A percentile compares a stretch with the other conserved stretches of the same genome.
Evolutionary conservation across 2,329 filamentous ascomycete genomes (phyloP).

Genomic region (Colletotrichum tabaci): DNA sequence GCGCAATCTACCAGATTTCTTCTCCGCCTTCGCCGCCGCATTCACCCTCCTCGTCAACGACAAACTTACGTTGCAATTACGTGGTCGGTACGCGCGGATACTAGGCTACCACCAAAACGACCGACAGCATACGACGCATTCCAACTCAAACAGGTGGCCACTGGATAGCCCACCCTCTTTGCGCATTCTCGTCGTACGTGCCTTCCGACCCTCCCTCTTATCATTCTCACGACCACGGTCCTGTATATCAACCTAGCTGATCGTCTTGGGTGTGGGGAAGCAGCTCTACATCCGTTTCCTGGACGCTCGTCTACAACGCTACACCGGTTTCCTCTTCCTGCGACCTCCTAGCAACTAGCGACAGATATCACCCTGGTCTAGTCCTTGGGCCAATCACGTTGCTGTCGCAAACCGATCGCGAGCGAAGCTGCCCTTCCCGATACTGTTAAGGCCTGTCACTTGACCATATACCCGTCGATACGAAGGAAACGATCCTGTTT

Average conservation of each 20-base stretch:
- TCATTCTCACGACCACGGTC: slow-evolving; percentile 1
- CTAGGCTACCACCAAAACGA: slow-evolving; percentile 22
- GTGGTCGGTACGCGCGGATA: slow-evolving; percentile 42
- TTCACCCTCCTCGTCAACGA: slow-evolving; percentile 9
- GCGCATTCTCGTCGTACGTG: slow-evolving; percentile 14
- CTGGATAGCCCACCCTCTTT: slow-evolving; percentile 16
- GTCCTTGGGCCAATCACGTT: slow-evolving; percentile 23
- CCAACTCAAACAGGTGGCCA: slow-evolving; percentile 35
- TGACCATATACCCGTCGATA: slow-evolving; percentile 18
- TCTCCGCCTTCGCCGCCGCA: background rate
- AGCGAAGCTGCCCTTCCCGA: slow-evolving; percentile 9
- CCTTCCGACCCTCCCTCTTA: slow-evolving; percentile 4
- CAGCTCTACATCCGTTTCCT: slow-evolving; percentile 8
- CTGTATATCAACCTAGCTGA: slow-evolving; percentile 34
- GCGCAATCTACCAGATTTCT: background rate
- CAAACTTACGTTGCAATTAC: slow-evolving; percentile 27
- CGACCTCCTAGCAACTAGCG: slow-evolving; percentile 15
- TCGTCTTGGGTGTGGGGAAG: slow-evolving; percentile 23
- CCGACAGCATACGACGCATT: slow-evolving; percentile 18
- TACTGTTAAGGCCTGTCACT: slow-evolving; percentile 27
- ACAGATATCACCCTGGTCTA: slow-evolving; percentile 26
- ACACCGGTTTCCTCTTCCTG: slow-evolving; percentile 20
- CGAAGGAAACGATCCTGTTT: background rate
- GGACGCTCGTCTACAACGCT: slow-evolving; percentile 33
- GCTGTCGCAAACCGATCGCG: slow-evolving; percentile 10